Evolutionary conservation across 176 grass and related monocot species (phyloP).

Genomic region (Triticum timopheevii): DNA sequence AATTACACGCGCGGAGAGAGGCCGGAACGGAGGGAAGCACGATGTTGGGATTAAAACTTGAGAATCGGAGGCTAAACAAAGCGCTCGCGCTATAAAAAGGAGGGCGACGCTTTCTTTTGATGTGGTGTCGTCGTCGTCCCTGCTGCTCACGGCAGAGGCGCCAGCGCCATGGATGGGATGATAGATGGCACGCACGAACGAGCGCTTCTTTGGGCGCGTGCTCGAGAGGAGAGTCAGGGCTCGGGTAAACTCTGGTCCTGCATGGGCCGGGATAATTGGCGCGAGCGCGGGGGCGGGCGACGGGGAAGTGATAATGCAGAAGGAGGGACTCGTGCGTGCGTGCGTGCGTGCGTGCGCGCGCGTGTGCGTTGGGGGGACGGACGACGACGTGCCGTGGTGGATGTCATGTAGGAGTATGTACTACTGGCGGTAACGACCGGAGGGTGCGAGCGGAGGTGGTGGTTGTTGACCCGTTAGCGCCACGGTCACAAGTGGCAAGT

Average conservation of each 20-base stretch:
- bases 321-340: neutral
- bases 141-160: conserved; percentile 25
- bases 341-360: neutral
- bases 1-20: too few species aligned
- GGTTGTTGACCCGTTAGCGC: conserved; percentile 28
- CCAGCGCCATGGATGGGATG: conserved; percentile 26
- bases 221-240: neutral
- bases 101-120: conserved; percentile 6
- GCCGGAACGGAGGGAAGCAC: neutral
- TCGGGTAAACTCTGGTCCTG: neutral
- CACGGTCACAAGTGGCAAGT: neutral
- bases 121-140: neutral
- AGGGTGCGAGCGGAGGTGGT: neutral
- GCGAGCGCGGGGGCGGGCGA: neutral
- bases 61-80: neutral
- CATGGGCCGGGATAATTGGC: neutral
- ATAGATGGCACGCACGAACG: conserved; percentile 8
- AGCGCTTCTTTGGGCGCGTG: neutral
- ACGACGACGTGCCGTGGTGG: conserved; percentile 19
- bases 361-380: neutral
- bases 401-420: conserved; percentile 19
- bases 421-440: neutral
- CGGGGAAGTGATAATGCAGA: neutral
- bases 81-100: conserved; percentile 1
- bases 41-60: neutral